Base-by-base conservation (phyloP, 2,329 filamentous ascomycete genomes). In the Teratosphaeria gauchensis region DNA sequence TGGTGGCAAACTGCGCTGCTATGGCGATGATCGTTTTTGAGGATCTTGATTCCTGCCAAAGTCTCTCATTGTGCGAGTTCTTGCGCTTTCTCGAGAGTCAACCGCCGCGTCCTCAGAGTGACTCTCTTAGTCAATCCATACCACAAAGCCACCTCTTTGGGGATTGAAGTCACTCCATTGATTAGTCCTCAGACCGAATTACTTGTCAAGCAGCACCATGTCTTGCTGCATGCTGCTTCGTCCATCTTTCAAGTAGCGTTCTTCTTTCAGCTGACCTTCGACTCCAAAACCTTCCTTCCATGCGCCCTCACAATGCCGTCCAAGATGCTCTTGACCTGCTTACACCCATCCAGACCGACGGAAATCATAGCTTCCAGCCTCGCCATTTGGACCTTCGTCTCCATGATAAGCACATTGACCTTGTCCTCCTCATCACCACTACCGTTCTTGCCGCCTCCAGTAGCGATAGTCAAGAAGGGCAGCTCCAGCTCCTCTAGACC, bases 341-440 rank as follows among this genome's bases (percentile, higher is more conserved):
- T 90, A 74, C 92, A 97, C 4, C 92, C 94, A 71, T 96, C 92
- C 54, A 96, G 85, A 0, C 88, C 92, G 1, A 96, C 90, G 0
- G 89, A 90, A 66, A 99, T 77, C 92, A 99, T 95, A 1, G 89
- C 89, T 76, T 99, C 92, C 60, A 97, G 71, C 59, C 91, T 82
- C 59, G 81, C 81, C 63, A 88, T 84, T 73, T 95, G 88, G n/a
- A 96, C 86, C 54, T 90, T 84, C 57, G 87, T 94, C 79, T 97
- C 94, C 80, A 95, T 89, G 12, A 92, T 82, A 63, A 95, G 75
- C 6, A 92, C 87, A 2, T 84, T 85, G 1, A 97, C 86, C 66
- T 85, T 86, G 69, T 92, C 89, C 51, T 72, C 69, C 14, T 31
- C 32, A 6, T 53, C 52, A 30, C 52, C 32, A 19, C 12, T 35